phyloP scores from a whole-genome alignment of 2,329 filamentous ascomycete species.

The Dothideomycetes sp. region DNA sequence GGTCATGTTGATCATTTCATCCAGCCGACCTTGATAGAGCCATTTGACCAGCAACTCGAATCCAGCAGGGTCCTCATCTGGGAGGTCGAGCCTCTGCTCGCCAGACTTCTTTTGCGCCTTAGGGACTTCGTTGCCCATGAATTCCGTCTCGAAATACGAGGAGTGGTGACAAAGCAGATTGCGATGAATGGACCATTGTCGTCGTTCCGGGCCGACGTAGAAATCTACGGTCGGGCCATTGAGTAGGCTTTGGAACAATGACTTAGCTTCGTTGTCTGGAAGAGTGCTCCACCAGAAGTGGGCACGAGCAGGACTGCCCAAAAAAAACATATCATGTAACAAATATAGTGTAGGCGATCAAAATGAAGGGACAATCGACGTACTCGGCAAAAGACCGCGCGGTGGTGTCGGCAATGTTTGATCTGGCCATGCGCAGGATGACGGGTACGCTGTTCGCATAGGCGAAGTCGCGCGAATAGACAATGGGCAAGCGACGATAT shows the following conservation, averaged over 20 bases:
- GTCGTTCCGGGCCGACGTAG: constrained; percentile 35
- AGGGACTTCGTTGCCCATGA: constrained; percentile 22
- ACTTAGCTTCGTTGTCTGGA: constrained; percentile 27
- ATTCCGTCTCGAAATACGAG: constrained; percentile 30
- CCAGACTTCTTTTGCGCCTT: constrained; percentile 24
- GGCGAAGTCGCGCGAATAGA: constrained; percentile 31
- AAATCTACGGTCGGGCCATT: constrained; percentile 42
- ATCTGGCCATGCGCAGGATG: constrained; percentile 33
- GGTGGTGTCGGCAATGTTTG: constrained; percentile 34
- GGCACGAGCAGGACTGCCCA: constrained; percentile 11
- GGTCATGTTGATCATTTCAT: constrained; percentile 36
- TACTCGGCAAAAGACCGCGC: constrained; percentile 43
- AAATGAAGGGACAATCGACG: constrained; percentile 28
- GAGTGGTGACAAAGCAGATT: constrained; percentile 44
- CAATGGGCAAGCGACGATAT: constrained; percentile 12
- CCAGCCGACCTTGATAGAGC: constrained; percentile 44
- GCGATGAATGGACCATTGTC: constrained; percentile 41
- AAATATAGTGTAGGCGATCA: constrained; percentile 6
- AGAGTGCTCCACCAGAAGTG: constrained; percentile 13
- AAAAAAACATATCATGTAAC: constrained; percentile 6
- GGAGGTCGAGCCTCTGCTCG: constrained; percentile 33
- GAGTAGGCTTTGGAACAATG: constrained; percentile 37
- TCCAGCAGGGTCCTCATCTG: constrained; percentile 38
- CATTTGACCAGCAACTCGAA: constrained; percentile 46
- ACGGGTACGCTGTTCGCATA: constrained; percentile 27